Base-by-base conservation (phyloP, 2,329 filamentous ascomycete genomes). In the Metarhizium album region DNA sequence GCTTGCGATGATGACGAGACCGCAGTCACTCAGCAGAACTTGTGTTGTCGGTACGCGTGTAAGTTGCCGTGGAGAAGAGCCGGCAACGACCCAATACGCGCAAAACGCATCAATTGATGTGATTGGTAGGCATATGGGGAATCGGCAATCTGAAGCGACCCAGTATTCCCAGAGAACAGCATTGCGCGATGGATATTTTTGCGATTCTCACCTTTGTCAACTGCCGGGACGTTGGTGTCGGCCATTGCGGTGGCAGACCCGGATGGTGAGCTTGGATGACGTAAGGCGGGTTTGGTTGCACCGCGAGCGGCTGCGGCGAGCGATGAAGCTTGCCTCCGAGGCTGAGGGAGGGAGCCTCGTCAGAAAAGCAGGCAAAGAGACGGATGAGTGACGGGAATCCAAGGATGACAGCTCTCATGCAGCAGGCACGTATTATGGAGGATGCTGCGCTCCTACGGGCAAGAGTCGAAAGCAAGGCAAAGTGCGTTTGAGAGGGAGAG, bases 121-220 rank as follows among this genome's bases (percentile, higher is more conserved):
- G n/a, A 18, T 13, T 35, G 18, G 5, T 24, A 13, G n/a, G 13
- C 11, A n/a, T 24, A 3, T 20, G 0, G 20, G 24, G 20, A 20
- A 51, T 8, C 40, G 6, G 3, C 20, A 3, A 9, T 9, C 2
- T 33, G 13, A 45, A 20, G 40, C 50, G 18, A 38, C 31, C 23
- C 20, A 6, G 11, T 8, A 33, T 31, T n/a, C 22, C 29, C 46
- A 46, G 23, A 23, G 3, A 18, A 20, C 2, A 20, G 46, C 23
- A 13, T 16, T 16, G 22, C 38, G 47, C 48, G 45, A 53, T 48
- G 20, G 46, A 22, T n/a, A 16, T 16, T 42, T n/a, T 16, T 5
- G 11, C 52, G 52, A 47, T 50, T 47, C 52, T 54, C 63, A 67
- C 65, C 65, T 67, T 64, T 66, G 58, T 64, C 64, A 58, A 66